These are phyloP conservation scores for Penicillium psychrosexuale DNA, from an alignment of 2,329 filamentous ascomycete genomes.

Conservation along the genomic window DNA sequence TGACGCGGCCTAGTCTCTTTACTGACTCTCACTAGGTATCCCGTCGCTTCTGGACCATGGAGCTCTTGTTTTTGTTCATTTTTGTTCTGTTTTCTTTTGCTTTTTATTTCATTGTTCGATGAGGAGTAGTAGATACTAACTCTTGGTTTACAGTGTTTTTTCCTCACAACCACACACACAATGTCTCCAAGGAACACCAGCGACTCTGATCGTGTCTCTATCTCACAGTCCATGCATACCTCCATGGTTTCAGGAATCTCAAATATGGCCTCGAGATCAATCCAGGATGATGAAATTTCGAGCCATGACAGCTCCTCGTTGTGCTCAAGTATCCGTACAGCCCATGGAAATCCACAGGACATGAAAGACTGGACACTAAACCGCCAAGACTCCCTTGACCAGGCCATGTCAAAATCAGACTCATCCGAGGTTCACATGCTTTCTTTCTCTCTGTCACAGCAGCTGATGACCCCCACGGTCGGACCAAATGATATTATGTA, in stretches of 20 bases:
- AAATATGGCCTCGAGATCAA: slow-evolving; percentile 38
- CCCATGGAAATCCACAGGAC: slow-evolving; percentile 35
- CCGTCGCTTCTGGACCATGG: slow-evolving; percentile 18
- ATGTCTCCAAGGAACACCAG: slow-evolving; percentile 41
- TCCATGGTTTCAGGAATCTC: slow-evolving; percentile 38
- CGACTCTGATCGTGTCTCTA: slow-evolving; percentile 38
- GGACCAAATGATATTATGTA: slow-evolving; percentile 41
- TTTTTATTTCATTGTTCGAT: slow-evolving; percentile 10
- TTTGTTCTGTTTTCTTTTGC: slow-evolving; percentile 11
- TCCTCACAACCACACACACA: slow-evolving; percentile 25
- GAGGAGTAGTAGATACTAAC: slow-evolving; percentile 34
- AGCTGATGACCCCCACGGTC: slow-evolving; percentile 38
- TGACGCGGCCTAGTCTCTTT: neutral
- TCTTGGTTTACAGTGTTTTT: slow-evolving; percentile 31
- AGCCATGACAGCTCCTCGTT: slow-evolving; percentile 43
- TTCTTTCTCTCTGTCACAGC: slow-evolving; percentile 43
- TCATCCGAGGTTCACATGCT: slow-evolving; percentile 43
- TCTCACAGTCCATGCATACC: slow-evolving; percentile 37
- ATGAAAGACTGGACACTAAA: slow-evolving; percentile 40
- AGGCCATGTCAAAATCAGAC: slow-evolving; percentile 37
- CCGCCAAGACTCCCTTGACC: slow-evolving; percentile 41
- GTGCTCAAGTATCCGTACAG: slow-evolving; percentile 38
- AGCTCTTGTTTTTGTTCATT: slow-evolving; percentile 1
- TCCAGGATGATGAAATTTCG: slow-evolving; percentile 45
- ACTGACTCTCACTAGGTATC: slow-evolving; percentile 14